Evolutionary conservation across 2,329 filamentous ascomycete genomes (phyloP).

Genomic region (Mycosphaerelloides madeirae): DNA sequence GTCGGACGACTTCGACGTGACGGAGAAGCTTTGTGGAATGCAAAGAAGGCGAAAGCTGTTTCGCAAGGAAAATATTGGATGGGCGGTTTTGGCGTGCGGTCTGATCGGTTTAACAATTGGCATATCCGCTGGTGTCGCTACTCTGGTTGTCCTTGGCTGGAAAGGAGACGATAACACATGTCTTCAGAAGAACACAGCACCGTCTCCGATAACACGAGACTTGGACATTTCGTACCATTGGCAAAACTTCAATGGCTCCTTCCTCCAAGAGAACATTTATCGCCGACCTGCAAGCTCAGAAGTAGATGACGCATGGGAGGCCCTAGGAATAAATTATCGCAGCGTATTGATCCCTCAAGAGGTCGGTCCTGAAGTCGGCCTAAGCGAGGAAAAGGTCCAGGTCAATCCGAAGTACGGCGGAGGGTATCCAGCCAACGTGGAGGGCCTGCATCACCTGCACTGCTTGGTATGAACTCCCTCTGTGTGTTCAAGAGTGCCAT

Average conservation of each 20-base stretch:
- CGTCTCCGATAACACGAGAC: slow-evolving; percentile 18
- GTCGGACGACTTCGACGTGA: slow-evolving; percentile 12
- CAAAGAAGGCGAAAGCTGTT: slow-evolving; percentile 2
- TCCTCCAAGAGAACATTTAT: slow-evolving; percentile 52
- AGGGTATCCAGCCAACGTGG: slow-evolving; percentile 55
- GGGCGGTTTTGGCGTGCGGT: slow-evolving; percentile 10
- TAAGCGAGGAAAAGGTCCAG: slow-evolving; percentile 53
- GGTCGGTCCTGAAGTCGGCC: slow-evolving; percentile 38
- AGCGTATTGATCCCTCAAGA: slow-evolving; percentile 11
- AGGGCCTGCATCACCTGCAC: slow-evolving; percentile 55
- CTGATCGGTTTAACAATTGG: slow-evolving; percentile 15
- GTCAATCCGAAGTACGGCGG: slow-evolving; percentile 53
- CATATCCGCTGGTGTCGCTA: slow-evolving; percentile 13
- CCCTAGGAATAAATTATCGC: slow-evolving; percentile 46
- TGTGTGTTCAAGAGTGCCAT: too few species aligned
- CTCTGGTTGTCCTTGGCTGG: slow-evolving; percentile 10
- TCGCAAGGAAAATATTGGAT: slow-evolving; percentile 13
- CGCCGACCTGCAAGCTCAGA: slow-evolving; percentile 39
- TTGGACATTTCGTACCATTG: slow-evolving; percentile 16
- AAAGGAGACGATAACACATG: not conserved
- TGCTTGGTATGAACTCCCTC: slow-evolving; percentile 39
- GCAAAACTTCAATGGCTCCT: slow-evolving; percentile 52
- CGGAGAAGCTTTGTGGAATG: slow-evolving; percentile 6
- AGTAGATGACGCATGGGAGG: slow-evolving; percentile 56
- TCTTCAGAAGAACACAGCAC: slow-evolving; percentile 6